Evolutionary conservation across 2,329 filamentous ascomycete species (phyloP).

Genomic region (Penicillium thymicola): DNA sequence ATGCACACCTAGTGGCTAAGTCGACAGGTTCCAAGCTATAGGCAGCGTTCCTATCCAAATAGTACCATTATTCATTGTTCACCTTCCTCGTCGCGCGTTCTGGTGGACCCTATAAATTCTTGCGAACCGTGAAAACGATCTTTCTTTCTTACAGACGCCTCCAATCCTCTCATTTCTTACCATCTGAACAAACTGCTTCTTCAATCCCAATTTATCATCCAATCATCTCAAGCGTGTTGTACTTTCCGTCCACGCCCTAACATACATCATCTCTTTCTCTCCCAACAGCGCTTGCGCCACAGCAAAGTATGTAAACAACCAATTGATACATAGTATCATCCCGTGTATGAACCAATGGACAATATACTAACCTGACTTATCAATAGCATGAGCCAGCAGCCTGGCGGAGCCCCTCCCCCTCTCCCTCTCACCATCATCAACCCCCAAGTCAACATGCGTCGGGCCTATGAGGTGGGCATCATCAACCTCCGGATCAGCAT

Average conservation of each 20-base stretch:
- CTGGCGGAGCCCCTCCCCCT: background rate
- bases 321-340: background rate
- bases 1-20: constrained; percentile 51
- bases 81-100: too few species aligned
- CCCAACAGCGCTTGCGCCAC: background rate
- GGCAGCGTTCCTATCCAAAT: background rate
- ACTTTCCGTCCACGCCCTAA: background rate
- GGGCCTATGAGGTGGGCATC: background rate
- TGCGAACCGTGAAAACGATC: background rate
- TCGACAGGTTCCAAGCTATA: constrained; percentile 13
- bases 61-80: background rate
- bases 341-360: background rate
- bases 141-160: background rate
- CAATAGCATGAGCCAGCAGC: background rate
- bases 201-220: background rate
- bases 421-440: background rate
- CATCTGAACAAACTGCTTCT: background rate
- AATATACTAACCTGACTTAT: background rate
- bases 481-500: background rate
- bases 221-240: background rate
- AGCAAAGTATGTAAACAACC: background rate
- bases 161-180: background rate
- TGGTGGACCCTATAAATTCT: too few species aligned
- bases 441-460: background rate
- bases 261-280: too few species aligned